Conservation (phyloP, 805 yeast species). For the Blastobotrys parvus region DNA sequence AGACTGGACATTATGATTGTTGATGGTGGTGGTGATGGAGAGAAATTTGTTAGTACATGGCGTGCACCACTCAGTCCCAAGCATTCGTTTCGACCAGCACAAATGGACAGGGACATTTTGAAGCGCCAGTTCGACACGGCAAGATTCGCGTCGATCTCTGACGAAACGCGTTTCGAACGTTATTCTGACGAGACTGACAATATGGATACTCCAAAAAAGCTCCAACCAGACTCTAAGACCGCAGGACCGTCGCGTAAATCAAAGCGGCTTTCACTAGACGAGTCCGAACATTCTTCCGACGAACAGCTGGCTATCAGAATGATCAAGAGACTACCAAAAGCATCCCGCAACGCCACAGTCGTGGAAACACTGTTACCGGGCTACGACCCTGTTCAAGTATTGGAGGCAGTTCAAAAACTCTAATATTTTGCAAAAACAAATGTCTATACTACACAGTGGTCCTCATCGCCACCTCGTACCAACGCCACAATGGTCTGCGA, state of each 20-base stretch:
- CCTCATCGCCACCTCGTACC: conserved; percentile 33
- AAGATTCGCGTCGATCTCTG: not conserved
- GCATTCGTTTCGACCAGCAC: no score
- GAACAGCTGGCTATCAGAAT: not conserved
- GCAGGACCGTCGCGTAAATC: no score
- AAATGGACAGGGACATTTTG: no score
- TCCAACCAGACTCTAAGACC: no score
- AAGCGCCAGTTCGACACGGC: not conserved
- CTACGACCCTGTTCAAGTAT: conserved; percentile 3
- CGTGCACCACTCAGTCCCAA: no score
- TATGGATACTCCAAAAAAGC: no score
- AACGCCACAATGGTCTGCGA: conserved; percentile 55
- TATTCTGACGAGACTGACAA: not conserved
- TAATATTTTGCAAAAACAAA: not conserved
- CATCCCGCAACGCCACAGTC: not conserved
- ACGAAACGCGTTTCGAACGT: not conserved
- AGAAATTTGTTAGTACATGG: not conserved
- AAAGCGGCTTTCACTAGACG: not conserved
- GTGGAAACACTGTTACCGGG: conserved; percentile 5
- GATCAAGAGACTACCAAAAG: not conserved
- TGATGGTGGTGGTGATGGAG: not conserved
- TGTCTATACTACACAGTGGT: conserved; percentile 38
- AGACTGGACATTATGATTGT: conserved; percentile 16
- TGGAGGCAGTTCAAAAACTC: conserved; percentile 3
- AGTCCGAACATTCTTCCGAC: not conserved